Conservation (phyloP, 192 early-diverging fungal species). For the Mortierella hygrophila region DNA sequence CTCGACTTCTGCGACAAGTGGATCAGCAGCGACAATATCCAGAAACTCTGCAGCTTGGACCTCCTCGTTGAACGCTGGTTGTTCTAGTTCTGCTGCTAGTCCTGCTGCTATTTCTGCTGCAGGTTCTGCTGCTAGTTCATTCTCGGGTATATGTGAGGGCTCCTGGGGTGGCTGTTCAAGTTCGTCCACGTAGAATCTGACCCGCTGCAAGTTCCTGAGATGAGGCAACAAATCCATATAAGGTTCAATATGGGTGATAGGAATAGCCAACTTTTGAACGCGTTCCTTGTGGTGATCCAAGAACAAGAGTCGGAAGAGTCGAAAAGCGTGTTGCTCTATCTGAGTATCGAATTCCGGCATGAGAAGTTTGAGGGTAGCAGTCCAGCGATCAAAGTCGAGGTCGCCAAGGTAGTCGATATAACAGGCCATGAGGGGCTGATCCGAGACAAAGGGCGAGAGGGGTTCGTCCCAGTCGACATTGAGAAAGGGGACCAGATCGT, state of each 20-base stretch:
- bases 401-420: conserved; percentile 36
- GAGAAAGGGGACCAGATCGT: conserved; percentile 37
- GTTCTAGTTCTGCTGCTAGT: neutral
- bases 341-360: conserved; percentile 14
- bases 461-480: conserved; percentile 36
- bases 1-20: neutral
- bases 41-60: neutral
- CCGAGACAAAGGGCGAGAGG: conserved; percentile 10
- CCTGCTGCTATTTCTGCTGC: neutral
- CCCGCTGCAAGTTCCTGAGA: conserved; percentile 17
- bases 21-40: neutral
- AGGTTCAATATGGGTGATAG: conserved; percentile 37
- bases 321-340: conserved; percentile 11
- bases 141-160: neutral
- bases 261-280: conserved; percentile 21
- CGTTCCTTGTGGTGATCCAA: conserved; percentile 30
- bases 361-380: conserved; percentile 12
- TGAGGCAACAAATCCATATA: conserved; percentile 7
- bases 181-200: conserved; percentile 32
- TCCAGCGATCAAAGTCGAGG: conserved; percentile 37
- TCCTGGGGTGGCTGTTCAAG: conserved; percentile 8
- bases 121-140: neutral
- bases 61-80: neutral
- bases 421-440: conserved; percentile 1
- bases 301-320: conserved; percentile 32